Percentiles rank a stretch among this genome's conserved stretches.
Evolutionary conservation across 2,329 filamentous ascomycete species (phyloP).

Genomic region (Ascochyta fabae): DNA sequence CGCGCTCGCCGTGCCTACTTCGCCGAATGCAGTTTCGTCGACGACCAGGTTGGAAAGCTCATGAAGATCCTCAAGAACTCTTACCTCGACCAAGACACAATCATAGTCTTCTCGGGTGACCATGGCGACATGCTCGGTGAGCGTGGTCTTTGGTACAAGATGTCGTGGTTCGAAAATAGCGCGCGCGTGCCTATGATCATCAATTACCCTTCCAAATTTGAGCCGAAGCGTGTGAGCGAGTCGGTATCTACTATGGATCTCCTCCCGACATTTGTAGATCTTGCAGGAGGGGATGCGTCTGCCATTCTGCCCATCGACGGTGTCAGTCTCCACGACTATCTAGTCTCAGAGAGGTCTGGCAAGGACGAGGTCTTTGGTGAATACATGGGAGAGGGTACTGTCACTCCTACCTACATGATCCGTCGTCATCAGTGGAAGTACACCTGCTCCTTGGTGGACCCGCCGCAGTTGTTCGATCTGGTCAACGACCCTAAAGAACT

Average conservation of each 20-base stretch:
- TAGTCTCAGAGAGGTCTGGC: conserved; percentile 56
- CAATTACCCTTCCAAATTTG: conserved; percentile 77
- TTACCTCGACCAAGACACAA: conserved; percentile 81
- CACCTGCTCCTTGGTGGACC: conserved; percentile 82
- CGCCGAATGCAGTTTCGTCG: conserved; percentile 90
- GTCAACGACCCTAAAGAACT: conserved; percentile 76
- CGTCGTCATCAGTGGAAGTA: conserved; percentile 90
- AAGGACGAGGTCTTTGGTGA: conserved; percentile 92
- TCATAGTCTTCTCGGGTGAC: conserved; percentile 90
- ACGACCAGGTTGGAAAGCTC: conserved; percentile 87
- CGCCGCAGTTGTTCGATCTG: conserved; percentile 84
- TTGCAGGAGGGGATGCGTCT: conserved; percentile 74
- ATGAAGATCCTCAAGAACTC: conserved; percentile 79
- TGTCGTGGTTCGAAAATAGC: conserved; percentile 94
- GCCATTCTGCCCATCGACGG: conserved; percentile 84
- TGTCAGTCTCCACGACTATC: conserved; percentile 64
- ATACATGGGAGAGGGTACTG: conserved; percentile 92
- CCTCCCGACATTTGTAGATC: conserved; percentile 83
- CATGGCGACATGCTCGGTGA: conserved; percentile 97
- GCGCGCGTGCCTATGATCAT: conserved; percentile 88
- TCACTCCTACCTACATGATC: conserved; percentile 93
- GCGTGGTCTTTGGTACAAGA: conserved; percentile 94
- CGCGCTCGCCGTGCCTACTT: conserved; percentile 88
- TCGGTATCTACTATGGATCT: conserved; percentile 93
- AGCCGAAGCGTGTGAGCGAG: conserved; percentile 75